A percentile compares a stretch with the other conserved stretches of the same genome.
These are phyloP conservation scores for Chytriomyces sp. DNA, from an alignment of 192 early-diverging fungal species.

Conservation along the genomic window DNA sequence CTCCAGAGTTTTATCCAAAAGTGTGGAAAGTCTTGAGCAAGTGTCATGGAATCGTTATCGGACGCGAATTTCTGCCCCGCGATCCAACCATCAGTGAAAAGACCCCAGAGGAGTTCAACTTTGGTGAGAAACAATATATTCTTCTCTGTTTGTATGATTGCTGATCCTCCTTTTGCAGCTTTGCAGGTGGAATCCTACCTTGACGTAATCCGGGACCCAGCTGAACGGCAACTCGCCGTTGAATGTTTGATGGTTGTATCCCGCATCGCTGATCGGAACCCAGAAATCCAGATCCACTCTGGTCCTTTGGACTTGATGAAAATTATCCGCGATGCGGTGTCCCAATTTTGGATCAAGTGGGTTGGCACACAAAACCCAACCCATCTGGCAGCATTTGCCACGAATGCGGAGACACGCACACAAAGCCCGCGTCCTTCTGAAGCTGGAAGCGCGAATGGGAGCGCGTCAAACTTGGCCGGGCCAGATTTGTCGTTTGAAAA, in stretches of 20 bases:
- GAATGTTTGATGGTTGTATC: slow-evolving; percentile 75
- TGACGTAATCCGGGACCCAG: slow-evolving; percentile 76
- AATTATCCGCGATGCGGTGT: slow-evolving; percentile 71
- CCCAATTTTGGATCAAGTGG: slow-evolving; percentile 75
- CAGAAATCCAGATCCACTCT: slow-evolving; percentile 53
- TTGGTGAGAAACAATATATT: slow-evolving; percentile 53
- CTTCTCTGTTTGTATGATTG: no score
- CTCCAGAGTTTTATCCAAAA: slow-evolving; percentile 76
- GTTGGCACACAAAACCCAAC: slow-evolving; percentile 51
- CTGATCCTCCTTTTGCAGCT: slow-evolving; percentile 35
- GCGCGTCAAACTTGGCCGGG: not conserved
- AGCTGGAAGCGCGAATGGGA: not conserved
- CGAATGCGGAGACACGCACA: slow-evolving; percentile 4
- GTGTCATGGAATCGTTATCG: slow-evolving; percentile 65
- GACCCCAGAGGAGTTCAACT: slow-evolving; percentile 85
- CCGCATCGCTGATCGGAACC: slow-evolving; percentile 68
- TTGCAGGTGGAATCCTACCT: slow-evolving; percentile 76
- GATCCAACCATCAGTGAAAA: slow-evolving; percentile 83
- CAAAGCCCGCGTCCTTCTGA: slow-evolving; percentile 9
- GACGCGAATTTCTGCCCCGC: slow-evolving; percentile 62
- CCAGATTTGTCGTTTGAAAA: slow-evolving; percentile 58
- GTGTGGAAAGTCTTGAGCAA: slow-evolving; percentile 73
- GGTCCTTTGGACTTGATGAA: slow-evolving; percentile 63
- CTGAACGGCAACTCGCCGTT: slow-evolving; percentile 78
- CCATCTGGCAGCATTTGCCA: slow-evolving; percentile 24